These are phyloP conservation scores for Diutina pseudorugosa DNA, from an alignment of 1,139 yeast species.

Conservation along the genomic window DNA sequence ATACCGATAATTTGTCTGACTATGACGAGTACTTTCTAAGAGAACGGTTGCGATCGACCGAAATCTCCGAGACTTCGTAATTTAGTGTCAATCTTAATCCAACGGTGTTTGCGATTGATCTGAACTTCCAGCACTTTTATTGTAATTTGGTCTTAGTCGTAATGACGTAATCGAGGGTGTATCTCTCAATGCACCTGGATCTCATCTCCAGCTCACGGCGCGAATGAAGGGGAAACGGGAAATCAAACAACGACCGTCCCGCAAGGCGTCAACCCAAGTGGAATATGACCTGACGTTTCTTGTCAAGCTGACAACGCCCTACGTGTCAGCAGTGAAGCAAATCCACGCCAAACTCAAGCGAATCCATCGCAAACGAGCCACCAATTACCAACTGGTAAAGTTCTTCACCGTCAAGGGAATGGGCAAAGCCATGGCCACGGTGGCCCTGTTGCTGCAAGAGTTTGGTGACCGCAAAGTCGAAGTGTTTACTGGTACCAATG, in stretches of 20 bases:
- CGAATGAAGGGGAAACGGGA: background rate
- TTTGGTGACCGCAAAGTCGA: constrained; percentile 37
- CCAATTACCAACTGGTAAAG: constrained; percentile 20
- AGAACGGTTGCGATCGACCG: too few species aligned
- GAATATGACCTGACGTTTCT: constrained; percentile 33
- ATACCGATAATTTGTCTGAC: too few species aligned
- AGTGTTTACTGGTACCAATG: constrained; percentile 42
- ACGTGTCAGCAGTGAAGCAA: constrained; percentile 47
- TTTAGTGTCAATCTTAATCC: too few species aligned
- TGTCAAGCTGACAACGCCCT: constrained; percentile 50
- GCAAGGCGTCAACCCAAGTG: constrained; percentile 5
- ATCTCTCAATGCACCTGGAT: background rate
- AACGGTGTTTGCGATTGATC: too few species aligned
- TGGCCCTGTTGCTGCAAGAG: constrained; percentile 37
- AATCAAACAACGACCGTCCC: constrained; percentile 5
- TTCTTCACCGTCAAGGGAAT: constrained; percentile 49
- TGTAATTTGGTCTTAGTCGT: too few species aligned
- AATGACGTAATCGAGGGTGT: too few species aligned
- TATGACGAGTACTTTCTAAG: too few species aligned
- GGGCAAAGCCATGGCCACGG: constrained; percentile 41
- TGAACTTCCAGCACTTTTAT: too few species aligned
- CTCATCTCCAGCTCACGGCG: background rate
- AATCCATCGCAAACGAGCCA: constrained; percentile 12
- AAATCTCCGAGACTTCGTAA: too few species aligned
- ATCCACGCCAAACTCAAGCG: constrained; percentile 27